phyloP scores from a whole-genome alignment of 768 basidiomycete genomes.

The Suillus brevipes region DNA sequence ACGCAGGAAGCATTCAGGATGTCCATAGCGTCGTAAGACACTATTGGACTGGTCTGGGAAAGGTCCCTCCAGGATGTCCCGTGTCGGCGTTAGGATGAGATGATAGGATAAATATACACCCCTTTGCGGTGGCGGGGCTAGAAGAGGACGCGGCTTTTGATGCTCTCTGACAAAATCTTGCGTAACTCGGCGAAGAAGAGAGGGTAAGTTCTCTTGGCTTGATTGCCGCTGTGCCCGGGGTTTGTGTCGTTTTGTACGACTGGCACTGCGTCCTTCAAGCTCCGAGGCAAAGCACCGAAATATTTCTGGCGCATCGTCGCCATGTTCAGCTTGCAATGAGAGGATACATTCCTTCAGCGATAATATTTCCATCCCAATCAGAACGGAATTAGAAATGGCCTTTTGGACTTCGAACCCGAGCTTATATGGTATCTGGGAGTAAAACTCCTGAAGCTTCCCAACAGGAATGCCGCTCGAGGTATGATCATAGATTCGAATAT shows the following conservation, averaged over 20 bases:
- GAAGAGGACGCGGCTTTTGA: slow-evolving; percentile 21
- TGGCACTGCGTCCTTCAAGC: slow-evolving; percentile 16
- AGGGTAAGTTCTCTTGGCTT: slow-evolving; percentile 12
- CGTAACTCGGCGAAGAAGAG: slow-evolving; percentile 18
- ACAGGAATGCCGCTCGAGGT: neutral
- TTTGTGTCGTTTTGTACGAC: neutral
- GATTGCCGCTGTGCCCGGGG: neutral
- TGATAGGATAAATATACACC: slow-evolving; percentile 36
- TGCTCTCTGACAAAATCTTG: slow-evolving; percentile 24
- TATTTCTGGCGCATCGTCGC: slow-evolving; percentile 23
- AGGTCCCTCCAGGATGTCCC: slow-evolving; percentile 40
- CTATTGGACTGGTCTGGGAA: slow-evolving; percentile 39
- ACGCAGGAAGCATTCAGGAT: slow-evolving; percentile 46
- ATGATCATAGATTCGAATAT: neutral
- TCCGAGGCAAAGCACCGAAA: slow-evolving; percentile 22
- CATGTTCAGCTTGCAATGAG: slow-evolving; percentile 18
- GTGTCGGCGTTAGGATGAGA: slow-evolving; percentile 41
- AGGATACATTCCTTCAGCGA: slow-evolving; percentile 21
- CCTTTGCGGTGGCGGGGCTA: slow-evolving; percentile 21
- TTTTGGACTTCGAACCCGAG: slow-evolving; percentile 42
- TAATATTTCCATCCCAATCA: slow-evolving; percentile 21
- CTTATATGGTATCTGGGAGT: slow-evolving; percentile 29
- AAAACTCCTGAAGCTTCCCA: slow-evolving; percentile 18
- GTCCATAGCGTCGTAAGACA: slow-evolving; percentile 38
- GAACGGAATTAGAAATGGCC: slow-evolving; percentile 28